Base-by-base conservation (phyloP, 108 stramenopile species). In the Cyclostephanos tholiformis region DNA sequence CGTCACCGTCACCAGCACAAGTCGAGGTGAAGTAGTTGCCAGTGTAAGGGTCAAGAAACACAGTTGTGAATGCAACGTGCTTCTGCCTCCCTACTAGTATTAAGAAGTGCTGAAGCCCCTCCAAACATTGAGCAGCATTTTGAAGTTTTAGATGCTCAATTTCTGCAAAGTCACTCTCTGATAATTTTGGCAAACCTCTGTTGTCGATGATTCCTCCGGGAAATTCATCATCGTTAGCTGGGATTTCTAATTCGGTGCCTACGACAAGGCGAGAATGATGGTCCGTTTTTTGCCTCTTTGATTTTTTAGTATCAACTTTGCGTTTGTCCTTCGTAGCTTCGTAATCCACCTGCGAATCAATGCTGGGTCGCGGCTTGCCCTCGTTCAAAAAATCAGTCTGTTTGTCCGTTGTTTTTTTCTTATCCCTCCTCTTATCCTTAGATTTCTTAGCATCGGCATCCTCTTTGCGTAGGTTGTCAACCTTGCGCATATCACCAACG, bases 51-150 rank as follows among this genome's bases (percentile, higher is more conserved):
- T 84, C 83, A 29, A 79, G 69, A 68, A 80, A 84, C 17, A 84
- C 17, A 64, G 79, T 72, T 22, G 83, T 76, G 69, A 79, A 84
- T 19, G 75, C 67, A 29, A 84, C 79, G 56, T 73, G 43, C 14
- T 46, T 48, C 53, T 77, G 51, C 36, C 43, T 41, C 55, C 64
- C 63, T 6, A 80, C 64, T 22, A 58, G 22, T 26, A 16, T 22
- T 29, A 80, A 57, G 38, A 84, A 84, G 9, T 43, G 8, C 19
- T 56, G 41, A 17, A 84, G 52, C 12, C 77, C 83, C 46, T 84
- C 70, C 29, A 38, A 35, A 26, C 72, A 76, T 26, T 43, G 32
- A 16, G 60, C 83, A 35, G 83, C 83, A 67, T 84, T 84, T 53
- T 62, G n/a, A 3, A 80, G 52, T 38, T 60, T 44, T 19, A 57